These are phyloP conservation scores for Gigaspora rosea DNA, from an alignment of 192 early-diverging fungal species.

Conservation along the genomic window DNA sequence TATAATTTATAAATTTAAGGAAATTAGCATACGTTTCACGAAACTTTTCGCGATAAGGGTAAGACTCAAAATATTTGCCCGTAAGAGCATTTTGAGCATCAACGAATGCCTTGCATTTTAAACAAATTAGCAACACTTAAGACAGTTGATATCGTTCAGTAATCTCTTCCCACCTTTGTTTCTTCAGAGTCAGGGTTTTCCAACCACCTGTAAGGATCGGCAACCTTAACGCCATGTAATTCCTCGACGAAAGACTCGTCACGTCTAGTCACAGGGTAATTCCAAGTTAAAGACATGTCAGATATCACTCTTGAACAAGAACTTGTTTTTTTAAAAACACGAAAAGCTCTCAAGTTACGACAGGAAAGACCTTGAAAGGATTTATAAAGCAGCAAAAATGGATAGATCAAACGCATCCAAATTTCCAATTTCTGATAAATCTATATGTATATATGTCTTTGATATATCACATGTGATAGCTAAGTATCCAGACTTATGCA, in stretches of 20 bases:
- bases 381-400: too few species aligned
- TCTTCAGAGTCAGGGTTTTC: conserved; percentile 65
- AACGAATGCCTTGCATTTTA: conserved; percentile 49
- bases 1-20: background rate
- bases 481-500: too few species aligned
- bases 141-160: background rate
- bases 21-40: conserved; percentile 35
- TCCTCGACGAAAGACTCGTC: conserved; percentile 47
- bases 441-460: too few species aligned
- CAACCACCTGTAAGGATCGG: conserved; percentile 67
- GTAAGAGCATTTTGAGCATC: conserved; percentile 61
- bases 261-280: conserved; percentile 53
- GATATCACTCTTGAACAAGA: too few species aligned
- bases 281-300: too few species aligned
- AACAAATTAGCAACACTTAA: background rate
- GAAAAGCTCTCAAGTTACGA: too few species aligned
- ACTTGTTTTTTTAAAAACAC: too few species aligned
- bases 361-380: too few species aligned
- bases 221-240: conserved; percentile 42
- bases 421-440: too few species aligned
- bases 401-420: too few species aligned
- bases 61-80: conserved; percentile 47
- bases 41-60: conserved; percentile 40
- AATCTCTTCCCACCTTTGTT: conserved; percentile 46
- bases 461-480: too few species aligned